Base-by-base conservation (phyloP, 805 yeast species). In the Candida sonorensis region DNA sequence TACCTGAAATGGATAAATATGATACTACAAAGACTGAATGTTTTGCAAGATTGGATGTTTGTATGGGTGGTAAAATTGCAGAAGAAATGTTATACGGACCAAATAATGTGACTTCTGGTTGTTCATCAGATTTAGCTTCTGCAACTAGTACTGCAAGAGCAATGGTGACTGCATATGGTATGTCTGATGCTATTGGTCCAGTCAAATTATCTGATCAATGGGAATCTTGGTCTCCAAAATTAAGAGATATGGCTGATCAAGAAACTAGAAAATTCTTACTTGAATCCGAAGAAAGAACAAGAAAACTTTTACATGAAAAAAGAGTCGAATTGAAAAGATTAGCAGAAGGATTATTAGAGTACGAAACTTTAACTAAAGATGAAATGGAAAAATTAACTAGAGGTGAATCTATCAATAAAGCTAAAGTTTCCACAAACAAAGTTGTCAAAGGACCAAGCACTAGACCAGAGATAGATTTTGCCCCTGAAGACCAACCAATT, bases 51-150 rank as follows among this genome's bases (percentile, higher is more conserved):
- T 62, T 92, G 44, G 98, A 92, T 57, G 98, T 92, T 30, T 87
- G 96, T 56, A 92, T 92, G 98, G 99, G 98, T 39, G 99, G 99
- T 42, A 88, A 88, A 57, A 78, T 87, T 37, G 98, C 98, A 19
- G 99, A 92, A 65, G 97, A 90, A 55, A 66, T 85, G 68, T 70
- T 83, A 30, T 84, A 85, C 53, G 98, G 98, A 2, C 72, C 78
- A 28, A 95, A 85, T 35, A 84, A 88, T 53, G 95, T 92, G 10
- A 90, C 97, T 3, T 76, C 90, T 48, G 98, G 98, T 7, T 92
- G 97, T 63, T 81, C 95, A 1, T 79, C 92, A 8, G 99, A 92
- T 59, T 72, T 92, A 50, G 72, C 81, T 39, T 77, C 72, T 46
- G 99, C 99, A 12, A 92, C 98, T 0, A 69, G 75, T 35, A 87